Evolutionary conservation across 768 basidiomycete genomes (phyloP).

Genomic region (Naematelia encephala): DNA sequence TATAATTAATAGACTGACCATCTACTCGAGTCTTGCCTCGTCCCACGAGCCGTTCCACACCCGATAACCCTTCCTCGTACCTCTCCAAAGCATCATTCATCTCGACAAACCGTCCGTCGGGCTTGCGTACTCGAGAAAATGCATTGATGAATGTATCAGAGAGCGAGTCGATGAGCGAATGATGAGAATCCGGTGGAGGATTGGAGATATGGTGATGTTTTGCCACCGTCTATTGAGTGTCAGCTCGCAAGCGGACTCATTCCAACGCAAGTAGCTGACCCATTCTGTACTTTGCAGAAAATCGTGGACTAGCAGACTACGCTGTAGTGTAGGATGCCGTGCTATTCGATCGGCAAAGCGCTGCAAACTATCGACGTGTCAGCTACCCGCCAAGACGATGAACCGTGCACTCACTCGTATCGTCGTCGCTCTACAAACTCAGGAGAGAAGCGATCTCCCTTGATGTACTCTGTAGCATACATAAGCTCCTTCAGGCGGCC

Average conservation of each 20-base stretch:
- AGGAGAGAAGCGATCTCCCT: conserved; percentile 92
- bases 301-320: conserved; percentile 82
- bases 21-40: conserved; percentile 75
- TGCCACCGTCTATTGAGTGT: conserved; percentile 70
- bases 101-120: conserved; percentile 87
- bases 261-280: conserved; percentile 69
- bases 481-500: background rate
- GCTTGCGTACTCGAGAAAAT: conserved; percentile 91
- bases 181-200: conserved; percentile 61
- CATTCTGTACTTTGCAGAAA: conserved; percentile 99
- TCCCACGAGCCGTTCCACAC: conserved; percentile 75
- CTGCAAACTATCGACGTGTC: conserved; percentile 64
- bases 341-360: conserved; percentile 85
- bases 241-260: no score
- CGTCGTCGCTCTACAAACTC: conserved; percentile 95
- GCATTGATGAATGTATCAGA: conserved; percentile 96
- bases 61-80: conserved; percentile 86
- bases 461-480: conserved; percentile 74
- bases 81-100: conserved; percentile 92
- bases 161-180: conserved; percentile 83
- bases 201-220: conserved; percentile 97
- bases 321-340: conserved; percentile 90
- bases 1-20: conserved; percentile 58
- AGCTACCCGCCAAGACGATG: background rate
- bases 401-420: conserved; percentile 63